Conservation (phyloP, 2,329 filamentous ascomycete species). For the Canariomyces notabilis region DNA sequence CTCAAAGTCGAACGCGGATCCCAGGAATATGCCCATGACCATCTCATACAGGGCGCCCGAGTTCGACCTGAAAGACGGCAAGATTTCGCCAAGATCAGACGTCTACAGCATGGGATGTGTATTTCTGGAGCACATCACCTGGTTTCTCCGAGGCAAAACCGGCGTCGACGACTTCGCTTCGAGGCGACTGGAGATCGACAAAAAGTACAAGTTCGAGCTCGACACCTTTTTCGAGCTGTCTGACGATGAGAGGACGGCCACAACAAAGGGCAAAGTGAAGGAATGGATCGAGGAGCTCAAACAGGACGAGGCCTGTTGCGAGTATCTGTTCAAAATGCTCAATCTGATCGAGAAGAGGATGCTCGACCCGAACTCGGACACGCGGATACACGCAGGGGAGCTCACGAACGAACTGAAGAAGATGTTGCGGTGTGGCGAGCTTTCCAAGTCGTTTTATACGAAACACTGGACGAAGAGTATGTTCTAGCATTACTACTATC, state of each 20-base stretch:
- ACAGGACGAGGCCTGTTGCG: conserved; percentile 8
- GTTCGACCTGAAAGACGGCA: conserved; percentile 22
- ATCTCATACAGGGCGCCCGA: conserved; percentile 39
- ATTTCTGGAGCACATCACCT: conserved; percentile 34
- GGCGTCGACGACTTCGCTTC: conserved; percentile 16
- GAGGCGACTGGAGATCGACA: conserved; percentile 3
- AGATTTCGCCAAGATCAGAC: conserved; percentile 33
- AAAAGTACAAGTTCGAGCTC: conserved; percentile 9
- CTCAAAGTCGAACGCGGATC: too few relatives aligned
- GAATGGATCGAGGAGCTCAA: conserved; percentile 16
- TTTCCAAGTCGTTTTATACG: background rate
- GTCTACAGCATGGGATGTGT: conserved; percentile 35
- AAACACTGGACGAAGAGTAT: conserved; percentile 5
- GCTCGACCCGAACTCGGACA: conserved; percentile 13
- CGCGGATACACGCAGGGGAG: conserved; percentile 10
- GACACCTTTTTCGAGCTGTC: conserved; percentile 23
- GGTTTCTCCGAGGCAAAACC: conserved; percentile 27
- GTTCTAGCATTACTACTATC: too few relatives aligned
- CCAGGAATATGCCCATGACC: conserved; percentile 8
- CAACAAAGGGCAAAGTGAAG: conserved; percentile 17
- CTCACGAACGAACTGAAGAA: background rate
- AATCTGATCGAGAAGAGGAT: conserved; percentile 19
- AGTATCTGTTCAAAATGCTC: conserved; percentile 17
- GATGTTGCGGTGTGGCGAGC: background rate
- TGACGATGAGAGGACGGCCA: background rate